Percentiles rank a stretch among this genome's conserved stretches.
Evolutionary conservation across 2,329 filamentous ascomycete genomes (phyloP).

Genomic region (Pezicula radicicola): DNA sequence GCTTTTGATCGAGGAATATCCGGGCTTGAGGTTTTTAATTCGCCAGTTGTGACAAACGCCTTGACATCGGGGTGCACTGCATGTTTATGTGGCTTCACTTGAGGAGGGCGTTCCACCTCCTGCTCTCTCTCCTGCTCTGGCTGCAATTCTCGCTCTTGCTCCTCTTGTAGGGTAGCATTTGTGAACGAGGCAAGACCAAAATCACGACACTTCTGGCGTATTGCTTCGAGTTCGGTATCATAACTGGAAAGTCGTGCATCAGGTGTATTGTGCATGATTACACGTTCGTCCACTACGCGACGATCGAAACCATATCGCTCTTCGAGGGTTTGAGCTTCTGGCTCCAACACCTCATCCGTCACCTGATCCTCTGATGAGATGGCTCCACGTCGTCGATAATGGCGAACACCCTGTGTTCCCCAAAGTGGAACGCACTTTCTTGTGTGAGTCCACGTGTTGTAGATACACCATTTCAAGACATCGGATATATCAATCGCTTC

Average conservation of each 20-base stretch:
- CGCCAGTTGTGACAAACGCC: conserved; percentile 36
- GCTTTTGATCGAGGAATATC: conserved; percentile 10
- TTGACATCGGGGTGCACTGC: conserved; percentile 39
- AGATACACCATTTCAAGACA: conserved; percentile 57
- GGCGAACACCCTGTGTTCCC: conserved; percentile 55
- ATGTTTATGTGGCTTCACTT: conserved; percentile 38
- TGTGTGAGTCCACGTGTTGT: conserved; percentile 50
- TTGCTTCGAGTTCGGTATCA: too few relatives aligned
- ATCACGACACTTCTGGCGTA: conserved; percentile 32
- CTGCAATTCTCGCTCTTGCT: conserved; percentile 66
- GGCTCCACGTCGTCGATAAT: conserved; percentile 30
- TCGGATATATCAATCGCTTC: conserved; percentile 44
- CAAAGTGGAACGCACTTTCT: conserved; percentile 53
- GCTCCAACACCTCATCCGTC: conserved; percentile 48
- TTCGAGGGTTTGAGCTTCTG: conserved; percentile 49
- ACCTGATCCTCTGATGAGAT: not conserved
- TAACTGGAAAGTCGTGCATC: too few relatives aligned
- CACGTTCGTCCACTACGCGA: too few relatives aligned
- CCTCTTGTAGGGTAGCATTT: conserved; percentile 49
- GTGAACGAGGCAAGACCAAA: conserved; percentile 31
- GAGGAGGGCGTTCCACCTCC: conserved; percentile 46
- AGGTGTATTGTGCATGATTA: too few relatives aligned
- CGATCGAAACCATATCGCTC: conserved; percentile 41
- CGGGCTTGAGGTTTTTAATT: conserved; percentile 5
- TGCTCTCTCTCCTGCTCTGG: conserved; percentile 62